Percentiles rank a stretch among this genome's conserved stretches.
These are phyloP conservation scores for Aspergillus hiratsukae DNA, from an alignment of 2,329 filamentous ascomycete species.

Conservation along the genomic window DNA sequence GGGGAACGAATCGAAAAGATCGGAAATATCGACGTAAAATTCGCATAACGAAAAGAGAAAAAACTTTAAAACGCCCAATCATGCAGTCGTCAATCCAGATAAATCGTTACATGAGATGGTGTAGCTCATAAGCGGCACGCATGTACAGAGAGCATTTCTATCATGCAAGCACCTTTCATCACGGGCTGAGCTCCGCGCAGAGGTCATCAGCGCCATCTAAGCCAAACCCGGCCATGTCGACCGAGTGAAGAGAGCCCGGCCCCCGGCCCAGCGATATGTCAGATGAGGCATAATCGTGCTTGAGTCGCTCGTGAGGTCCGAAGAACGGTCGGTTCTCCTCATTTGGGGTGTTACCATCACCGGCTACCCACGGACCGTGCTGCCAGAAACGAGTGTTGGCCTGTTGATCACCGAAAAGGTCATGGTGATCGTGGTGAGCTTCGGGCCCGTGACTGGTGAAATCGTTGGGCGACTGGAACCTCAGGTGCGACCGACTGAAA, in stretches of 20 bases:
- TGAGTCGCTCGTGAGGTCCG: conserved; percentile 40
- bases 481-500: conserved; percentile 40
- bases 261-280: conserved; percentile 41
- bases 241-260: conserved; percentile 41
- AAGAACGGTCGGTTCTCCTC: conserved; percentile 42
- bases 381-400: conserved; percentile 44
- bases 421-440: conserved; percentile 38
- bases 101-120: conserved; percentile 38
- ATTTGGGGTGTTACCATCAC: conserved; percentile 40
- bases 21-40: conserved; percentile 13
- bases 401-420: conserved; percentile 43
- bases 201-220: conserved; percentile 37
- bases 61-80: conserved; percentile 34
- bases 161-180: conserved; percentile 11
- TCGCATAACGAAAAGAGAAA: conserved; percentile 15
- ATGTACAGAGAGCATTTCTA: conserved; percentile 13
- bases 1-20: conserved; percentile 2
- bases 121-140: conserved; percentile 26
- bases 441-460: conserved; percentile 35
- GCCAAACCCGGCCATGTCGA: conserved; percentile 44
- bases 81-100: conserved; percentile 39
- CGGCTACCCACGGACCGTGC: conserved; percentile 39
- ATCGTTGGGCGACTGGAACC: conserved; percentile 40
- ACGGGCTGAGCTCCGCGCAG: conserved; percentile 35
- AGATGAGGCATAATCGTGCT: conserved; percentile 42